Conservation (phyloP, 768 basidiomycete species). For the Leccinum barrowsii region DNA sequence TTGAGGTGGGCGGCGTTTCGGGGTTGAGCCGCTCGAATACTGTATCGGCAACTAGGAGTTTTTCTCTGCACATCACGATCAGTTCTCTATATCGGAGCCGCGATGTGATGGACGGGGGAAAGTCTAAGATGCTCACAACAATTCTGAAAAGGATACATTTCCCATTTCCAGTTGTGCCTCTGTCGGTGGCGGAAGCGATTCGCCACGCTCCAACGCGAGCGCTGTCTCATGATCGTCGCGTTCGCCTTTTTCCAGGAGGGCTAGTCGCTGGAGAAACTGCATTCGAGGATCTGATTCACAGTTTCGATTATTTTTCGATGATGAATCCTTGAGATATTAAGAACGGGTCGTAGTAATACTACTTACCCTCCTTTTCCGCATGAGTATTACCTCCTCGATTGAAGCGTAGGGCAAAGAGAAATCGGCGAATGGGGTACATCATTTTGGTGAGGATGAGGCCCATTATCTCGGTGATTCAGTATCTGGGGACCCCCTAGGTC, state of each 20-base stretch:
- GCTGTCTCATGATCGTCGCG: slow-evolving; percentile 16
- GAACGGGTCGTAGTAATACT: background rate
- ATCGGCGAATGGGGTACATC: background rate
- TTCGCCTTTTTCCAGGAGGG: slow-evolving; percentile 14
- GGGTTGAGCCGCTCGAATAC: background rate
- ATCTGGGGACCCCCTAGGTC: too few species aligned
- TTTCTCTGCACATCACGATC: slow-evolving; percentile 4
- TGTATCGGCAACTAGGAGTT: slow-evolving; percentile 10
- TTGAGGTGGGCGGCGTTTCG: background rate
- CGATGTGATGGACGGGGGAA: too few species aligned
- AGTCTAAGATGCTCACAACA: slow-evolving; percentile 7
- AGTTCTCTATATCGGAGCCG: background rate
- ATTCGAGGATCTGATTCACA: slow-evolving; percentile 4
- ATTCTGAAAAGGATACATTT: slow-evolving; percentile 8
- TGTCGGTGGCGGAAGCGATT: slow-evolving; percentile 18
- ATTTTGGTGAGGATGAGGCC: slow-evolving; percentile 9
- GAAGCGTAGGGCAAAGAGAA: background rate
- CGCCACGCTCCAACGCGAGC: slow-evolving; percentile 35
- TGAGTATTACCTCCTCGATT: background rate
- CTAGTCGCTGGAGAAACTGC: slow-evolving; percentile 3
- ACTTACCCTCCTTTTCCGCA: slow-evolving; percentile 4
- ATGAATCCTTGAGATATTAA: background rate
- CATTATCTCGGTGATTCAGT: slow-evolving; percentile 1
- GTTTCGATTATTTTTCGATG: background rate
- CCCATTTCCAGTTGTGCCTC: slow-evolving; percentile 20